Evolutionary conservation across 768 basidiomycete species (phyloP).

Genomic region (Leccinum disarticulatum): DNA sequence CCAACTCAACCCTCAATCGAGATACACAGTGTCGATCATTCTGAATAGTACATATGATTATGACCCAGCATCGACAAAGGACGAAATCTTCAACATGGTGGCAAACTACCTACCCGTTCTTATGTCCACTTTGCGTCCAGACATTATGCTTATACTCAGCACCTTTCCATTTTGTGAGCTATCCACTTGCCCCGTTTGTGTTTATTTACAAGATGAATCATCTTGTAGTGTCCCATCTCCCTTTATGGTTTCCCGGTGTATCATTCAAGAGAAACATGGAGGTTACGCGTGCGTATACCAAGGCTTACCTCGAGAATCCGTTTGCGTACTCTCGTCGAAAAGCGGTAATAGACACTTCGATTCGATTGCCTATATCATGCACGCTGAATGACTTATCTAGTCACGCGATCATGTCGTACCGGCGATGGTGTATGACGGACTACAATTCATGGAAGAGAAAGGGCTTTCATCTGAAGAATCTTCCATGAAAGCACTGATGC

Average conservation of each 20-base stretch:
- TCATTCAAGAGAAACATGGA: conserved; percentile 7
- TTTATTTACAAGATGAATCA: too few species aligned
- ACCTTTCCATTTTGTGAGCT: background rate
- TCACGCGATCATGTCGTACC: background rate
- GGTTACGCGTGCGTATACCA: background rate
- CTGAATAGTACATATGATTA: background rate
- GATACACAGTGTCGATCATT: conserved; percentile 3
- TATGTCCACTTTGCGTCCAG: background rate
- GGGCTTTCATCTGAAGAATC: background rate
- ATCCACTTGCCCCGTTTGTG: background rate
- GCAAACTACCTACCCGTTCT: background rate
- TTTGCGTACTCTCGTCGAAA: background rate
- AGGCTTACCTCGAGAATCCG: conserved; percentile 2
- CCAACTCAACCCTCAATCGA: background rate
- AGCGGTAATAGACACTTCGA: background rate
- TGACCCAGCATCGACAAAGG: background rate
- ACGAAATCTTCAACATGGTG: background rate
- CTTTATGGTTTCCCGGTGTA: background rate
- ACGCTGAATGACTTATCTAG: background rate
- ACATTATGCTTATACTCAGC: conserved; percentile 1
- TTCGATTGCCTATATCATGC: background rate
- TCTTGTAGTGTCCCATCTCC: background rate
- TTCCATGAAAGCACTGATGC: background rate
- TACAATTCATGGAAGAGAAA: background rate
- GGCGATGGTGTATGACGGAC: background rate